Evolutionary conservation across 2,329 filamentous ascomycete genomes (phyloP).

Genomic region (Pestalotiopsis sp.): DNA sequence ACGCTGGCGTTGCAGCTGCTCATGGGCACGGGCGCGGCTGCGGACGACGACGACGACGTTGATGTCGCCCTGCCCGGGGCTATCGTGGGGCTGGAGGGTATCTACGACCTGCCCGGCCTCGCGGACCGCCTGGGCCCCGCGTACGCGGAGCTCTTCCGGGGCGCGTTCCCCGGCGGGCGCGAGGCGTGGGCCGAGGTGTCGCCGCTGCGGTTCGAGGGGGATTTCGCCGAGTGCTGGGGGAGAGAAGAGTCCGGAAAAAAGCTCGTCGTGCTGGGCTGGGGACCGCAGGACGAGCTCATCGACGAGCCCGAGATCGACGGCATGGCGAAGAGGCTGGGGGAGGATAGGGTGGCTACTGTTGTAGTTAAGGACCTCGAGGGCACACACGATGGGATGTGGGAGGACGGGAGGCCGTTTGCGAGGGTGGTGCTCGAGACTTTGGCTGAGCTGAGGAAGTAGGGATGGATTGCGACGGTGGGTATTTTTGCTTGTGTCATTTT

Average conservation of each 20-base stretch:
- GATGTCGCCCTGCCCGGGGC: conserved; percentile 46
- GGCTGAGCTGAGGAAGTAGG: neutral
- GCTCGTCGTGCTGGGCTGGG: conserved; percentile 43
- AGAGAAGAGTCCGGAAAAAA: conserved; percentile 22
- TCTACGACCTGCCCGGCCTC: conserved; percentile 66
- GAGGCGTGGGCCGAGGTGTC: conserved; percentile 56
- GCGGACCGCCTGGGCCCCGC: conserved; percentile 44
- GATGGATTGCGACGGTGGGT: neutral
- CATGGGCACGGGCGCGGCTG: conserved; percentile 41
- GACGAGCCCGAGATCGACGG: conserved; percentile 59
- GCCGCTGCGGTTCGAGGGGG: conserved; percentile 48
- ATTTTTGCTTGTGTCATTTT: too few relatives aligned
- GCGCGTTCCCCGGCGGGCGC: conserved; percentile 61
- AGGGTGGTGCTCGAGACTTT: neutral
- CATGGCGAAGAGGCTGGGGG: conserved; percentile 53
- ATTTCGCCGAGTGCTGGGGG: conserved; percentile 43
- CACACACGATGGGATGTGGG: conserved; percentile 12
- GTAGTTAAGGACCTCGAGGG: conserved; percentile 7
- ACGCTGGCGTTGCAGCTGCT: conserved; percentile 65
- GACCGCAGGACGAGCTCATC: conserved; percentile 51
- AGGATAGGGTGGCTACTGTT: conserved; percentile 35
- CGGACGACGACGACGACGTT: conserved; percentile 15
- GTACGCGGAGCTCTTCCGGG: conserved; percentile 60
- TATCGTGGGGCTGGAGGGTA: conserved; percentile 65
- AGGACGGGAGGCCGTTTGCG: conserved; percentile 9